Conservation (phyloP, 768 basidiomycete genomes). For the Boletus rex-veris region DNA sequence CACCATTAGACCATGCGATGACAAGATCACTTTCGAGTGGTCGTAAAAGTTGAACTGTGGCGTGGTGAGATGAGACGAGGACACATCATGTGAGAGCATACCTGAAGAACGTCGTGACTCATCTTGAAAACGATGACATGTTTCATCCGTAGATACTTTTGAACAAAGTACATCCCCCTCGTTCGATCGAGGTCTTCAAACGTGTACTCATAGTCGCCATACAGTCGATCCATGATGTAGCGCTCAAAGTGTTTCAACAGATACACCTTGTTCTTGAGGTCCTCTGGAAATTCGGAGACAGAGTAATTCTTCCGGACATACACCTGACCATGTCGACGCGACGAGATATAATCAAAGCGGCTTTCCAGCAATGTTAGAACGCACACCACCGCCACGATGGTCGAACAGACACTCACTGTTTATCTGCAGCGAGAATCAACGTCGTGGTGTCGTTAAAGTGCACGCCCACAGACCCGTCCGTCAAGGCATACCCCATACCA, state of each 20-base stretch:
- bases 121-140: slow-evolving; percentile 95
- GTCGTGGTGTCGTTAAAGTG: slow-evolving; percentile 96
- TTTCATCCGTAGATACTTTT: slow-evolving; percentile 95
- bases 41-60: slow-evolving; percentile 96
- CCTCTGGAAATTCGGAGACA: slow-evolving; percentile 68
- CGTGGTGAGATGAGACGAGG: neutral
- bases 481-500: slow-evolving; percentile 98
- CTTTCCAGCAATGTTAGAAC: slow-evolving; percentile 27
- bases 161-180: slow-evolving; percentile 92
- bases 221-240: slow-evolving; percentile 90
- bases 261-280: slow-evolving; percentile 88
- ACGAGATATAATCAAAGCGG: slow-evolving; percentile 85
- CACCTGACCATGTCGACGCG: slow-evolving; percentile 59
- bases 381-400: neutral
- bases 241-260: slow-evolving; percentile 90
- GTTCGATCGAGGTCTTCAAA: slow-evolving; percentile 64
- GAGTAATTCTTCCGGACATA: slow-evolving; percentile 72
- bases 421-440: slow-evolving; percentile 80
- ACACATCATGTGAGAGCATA: slow-evolving; percentile 30
- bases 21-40: slow-evolving; percentile 91
- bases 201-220: slow-evolving; percentile 80
- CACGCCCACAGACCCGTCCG: slow-evolving; percentile 91
- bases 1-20: slow-evolving; percentile 70
- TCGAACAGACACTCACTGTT: slow-evolving; percentile 53
- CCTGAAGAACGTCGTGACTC: slow-evolving; percentile 95